Conservation (phyloP, 2,329 filamentous ascomycete species). For the Emergomyces orientalis region DNA sequence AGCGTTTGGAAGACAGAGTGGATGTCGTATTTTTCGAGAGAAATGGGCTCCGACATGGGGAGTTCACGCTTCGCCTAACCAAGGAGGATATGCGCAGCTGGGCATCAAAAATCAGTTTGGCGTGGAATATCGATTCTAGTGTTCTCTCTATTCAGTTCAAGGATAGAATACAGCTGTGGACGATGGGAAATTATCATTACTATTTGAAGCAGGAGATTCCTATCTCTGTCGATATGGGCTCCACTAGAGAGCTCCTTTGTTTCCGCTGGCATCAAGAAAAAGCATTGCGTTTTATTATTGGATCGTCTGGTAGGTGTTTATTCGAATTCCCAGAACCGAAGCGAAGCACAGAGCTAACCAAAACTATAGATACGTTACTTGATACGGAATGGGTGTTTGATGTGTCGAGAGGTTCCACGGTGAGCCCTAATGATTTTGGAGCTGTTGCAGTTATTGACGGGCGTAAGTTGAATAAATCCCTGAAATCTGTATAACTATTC, state of each 20-base stretch:
- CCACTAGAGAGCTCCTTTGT: slow-evolving; percentile 20
- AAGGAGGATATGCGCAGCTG: slow-evolving; percentile 49
- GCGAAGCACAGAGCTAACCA: background rate
- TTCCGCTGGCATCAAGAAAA: slow-evolving; percentile 77
- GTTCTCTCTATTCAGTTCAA: slow-evolving; percentile 72
- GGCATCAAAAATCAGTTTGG: slow-evolving; percentile 54
- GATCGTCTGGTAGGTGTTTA: slow-evolving; percentile 39
- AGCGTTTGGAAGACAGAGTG: slow-evolving; percentile 57
- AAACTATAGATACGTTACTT: slow-evolving; percentile 40
- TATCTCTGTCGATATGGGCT: slow-evolving; percentile 26
- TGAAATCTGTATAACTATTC: background rate
- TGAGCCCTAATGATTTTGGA: slow-evolving; percentile 66
- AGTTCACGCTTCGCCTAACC: slow-evolving; percentile 69
- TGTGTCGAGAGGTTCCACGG: slow-evolving; percentile 58
- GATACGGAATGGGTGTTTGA: slow-evolving; percentile 60
- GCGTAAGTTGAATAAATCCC: slow-evolving; percentile 32
- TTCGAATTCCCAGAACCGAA: background rate
- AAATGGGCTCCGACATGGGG: slow-evolving; percentile 92
- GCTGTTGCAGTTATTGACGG: slow-evolving; percentile 80
- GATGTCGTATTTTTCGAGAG: slow-evolving; percentile 93
- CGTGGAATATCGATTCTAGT: slow-evolving; percentile 88
- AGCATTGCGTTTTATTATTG: slow-evolving; percentile 56
- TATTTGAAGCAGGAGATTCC: slow-evolving; percentile 87
- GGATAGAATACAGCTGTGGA: slow-evolving; percentile 83
- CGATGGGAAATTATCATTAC: slow-evolving; percentile 95